Conservation (phyloP, 257 asterid genomes). For the Solanum tarijense region DNA sequence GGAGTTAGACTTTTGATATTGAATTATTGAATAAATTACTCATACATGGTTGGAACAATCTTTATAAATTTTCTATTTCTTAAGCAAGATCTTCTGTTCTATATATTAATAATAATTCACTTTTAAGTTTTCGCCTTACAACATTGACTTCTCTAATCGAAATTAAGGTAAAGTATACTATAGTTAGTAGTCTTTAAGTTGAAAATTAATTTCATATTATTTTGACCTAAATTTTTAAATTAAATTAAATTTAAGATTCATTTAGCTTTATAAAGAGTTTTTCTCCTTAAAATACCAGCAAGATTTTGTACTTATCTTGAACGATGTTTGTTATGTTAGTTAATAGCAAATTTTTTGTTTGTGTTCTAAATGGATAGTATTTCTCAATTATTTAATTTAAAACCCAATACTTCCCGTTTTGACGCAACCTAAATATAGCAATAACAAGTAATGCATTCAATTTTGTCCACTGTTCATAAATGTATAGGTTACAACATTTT, state of each 20-base stretch:
- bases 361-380: not conserved
- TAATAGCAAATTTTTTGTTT: not conserved
- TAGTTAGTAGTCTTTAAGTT: too few relatives aligned
- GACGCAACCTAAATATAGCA: not conserved
- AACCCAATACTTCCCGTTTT: not conserved
- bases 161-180: too few relatives aligned
- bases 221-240: not conserved
- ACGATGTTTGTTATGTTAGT: not conserved
- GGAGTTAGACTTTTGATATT: too few relatives aligned
- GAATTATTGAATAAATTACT: too few relatives aligned
- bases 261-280: not conserved
- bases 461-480: not conserved
- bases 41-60: too few relatives aligned
- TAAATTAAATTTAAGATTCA: rapidly evolving
- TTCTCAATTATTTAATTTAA: not conserved
- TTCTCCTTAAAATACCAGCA: not conserved
- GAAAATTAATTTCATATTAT: not conserved
- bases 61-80: too few relatives aligned
- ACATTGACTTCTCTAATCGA: rapidly evolving
- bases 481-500: not conserved
- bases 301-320: not conserved
- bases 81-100: too few relatives aligned
- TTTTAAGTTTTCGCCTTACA: rapidly evolving
- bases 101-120: too few relatives aligned
- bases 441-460: not conserved